These are phyloP conservation scores for Gliomastix tumulicola DNA, from an alignment of 2,329 filamentous ascomycete genomes.

Conservation along the genomic window DNA sequence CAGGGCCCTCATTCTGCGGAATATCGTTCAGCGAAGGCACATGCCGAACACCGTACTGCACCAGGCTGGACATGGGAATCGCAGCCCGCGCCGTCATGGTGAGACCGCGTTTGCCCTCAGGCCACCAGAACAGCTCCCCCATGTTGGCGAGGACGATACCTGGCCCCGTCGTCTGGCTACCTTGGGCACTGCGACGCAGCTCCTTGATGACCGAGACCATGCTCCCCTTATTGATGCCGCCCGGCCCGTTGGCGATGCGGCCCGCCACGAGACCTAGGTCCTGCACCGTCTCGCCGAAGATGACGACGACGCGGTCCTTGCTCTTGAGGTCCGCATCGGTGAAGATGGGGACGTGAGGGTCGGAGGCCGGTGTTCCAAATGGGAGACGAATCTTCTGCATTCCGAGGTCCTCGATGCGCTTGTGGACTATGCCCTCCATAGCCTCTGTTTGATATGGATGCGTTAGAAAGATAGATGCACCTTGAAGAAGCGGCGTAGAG, in stretches of 20 bases:
- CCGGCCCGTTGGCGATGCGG: slow-evolving; percentile 53
- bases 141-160: slow-evolving; percentile 72
- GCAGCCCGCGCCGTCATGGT: slow-evolving; percentile 49
- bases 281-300: slow-evolving; percentile 66
- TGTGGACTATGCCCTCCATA: slow-evolving; percentile 50
- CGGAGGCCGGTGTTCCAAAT: slow-evolving; percentile 30
- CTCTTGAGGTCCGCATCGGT: slow-evolving; percentile 39
- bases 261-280: slow-evolving; percentile 72
- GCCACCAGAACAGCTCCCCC: slow-evolving; percentile 72
- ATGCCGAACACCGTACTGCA: slow-evolving; percentile 47
- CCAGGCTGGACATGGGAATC: slow-evolving; percentile 55
- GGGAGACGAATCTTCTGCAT: slow-evolving; percentile 58
- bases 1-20: slow-evolving; percentile 45
- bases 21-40: slow-evolving; percentile 53
- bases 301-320: slow-evolving; percentile 59
- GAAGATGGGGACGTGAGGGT: slow-evolving; percentile 65
- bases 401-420: slow-evolving; percentile 55
- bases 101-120: slow-evolving; percentile 52
- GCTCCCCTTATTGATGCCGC: slow-evolving; percentile 65
- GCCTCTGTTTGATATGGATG: slow-evolving; percentile 50
- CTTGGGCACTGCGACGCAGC: no score
- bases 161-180: slow-evolving; percentile 23
- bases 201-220: slow-evolving; percentile 54
- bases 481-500: neutral
- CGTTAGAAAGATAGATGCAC: neutral